Conservation (phyloP, 177 flowering plant genomes). For the Vitis hybrid region DNA sequence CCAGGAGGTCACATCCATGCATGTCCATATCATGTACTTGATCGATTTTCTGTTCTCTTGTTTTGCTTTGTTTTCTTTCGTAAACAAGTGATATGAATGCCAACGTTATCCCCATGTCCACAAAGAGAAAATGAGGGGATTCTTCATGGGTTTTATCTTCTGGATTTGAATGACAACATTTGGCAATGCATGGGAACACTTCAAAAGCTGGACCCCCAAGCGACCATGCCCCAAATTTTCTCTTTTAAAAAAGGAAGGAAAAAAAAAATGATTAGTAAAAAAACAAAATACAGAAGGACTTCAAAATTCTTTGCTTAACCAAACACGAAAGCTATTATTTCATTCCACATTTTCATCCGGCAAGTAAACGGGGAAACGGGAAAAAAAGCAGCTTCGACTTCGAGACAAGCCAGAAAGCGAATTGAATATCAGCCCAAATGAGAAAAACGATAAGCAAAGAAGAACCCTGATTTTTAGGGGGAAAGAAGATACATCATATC, state of each 20-base stretch:
- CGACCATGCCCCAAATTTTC: neutral
- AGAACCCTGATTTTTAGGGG: neutral
- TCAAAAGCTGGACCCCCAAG: constrained; percentile 7
- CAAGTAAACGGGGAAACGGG: constrained; percentile 46
- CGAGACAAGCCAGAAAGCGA: constrained; percentile 39
- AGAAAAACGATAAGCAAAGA: neutral
- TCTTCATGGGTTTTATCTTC: neutral
- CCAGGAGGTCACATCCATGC: constrained; percentile 26
- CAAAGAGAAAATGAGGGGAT: constrained; percentile 3
- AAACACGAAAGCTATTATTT: constrained; percentile 32
- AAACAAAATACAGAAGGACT: neutral
- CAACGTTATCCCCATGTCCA: neutral
- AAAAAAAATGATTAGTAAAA: neutral
- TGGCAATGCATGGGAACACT: constrained; percentile 15
- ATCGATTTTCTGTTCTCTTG: neutral
- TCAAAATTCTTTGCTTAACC: constrained; percentile 23
- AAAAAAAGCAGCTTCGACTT: constrained; percentile 41
- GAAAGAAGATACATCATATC: neutral
- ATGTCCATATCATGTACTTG: constrained; percentile 20
- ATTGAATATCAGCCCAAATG: constrained; percentile 16
- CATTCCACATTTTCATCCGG: constrained; percentile 30
- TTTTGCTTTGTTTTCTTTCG: neutral
- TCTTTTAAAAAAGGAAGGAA: constrained; percentile 1
- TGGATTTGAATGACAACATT: neutral
- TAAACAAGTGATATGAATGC: constrained; percentile 14